Base-by-base conservation (phyloP, 2,329 filamentous ascomycete species). In the Scolecobasidium constrictum region DNA sequence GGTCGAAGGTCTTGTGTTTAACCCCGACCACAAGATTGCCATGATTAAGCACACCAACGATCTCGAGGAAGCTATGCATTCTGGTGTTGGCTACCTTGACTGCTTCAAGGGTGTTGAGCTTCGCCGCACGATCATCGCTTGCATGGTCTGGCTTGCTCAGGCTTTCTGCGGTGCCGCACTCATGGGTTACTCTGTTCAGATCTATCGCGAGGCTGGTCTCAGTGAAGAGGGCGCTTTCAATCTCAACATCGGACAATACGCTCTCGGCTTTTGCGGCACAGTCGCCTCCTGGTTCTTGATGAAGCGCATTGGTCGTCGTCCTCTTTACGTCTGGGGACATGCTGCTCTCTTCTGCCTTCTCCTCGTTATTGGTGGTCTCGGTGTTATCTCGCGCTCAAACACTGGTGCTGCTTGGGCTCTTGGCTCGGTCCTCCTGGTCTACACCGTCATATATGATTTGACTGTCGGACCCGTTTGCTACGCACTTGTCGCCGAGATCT, bases 11-110 rank as follows among this genome's bases (percentile, higher is more conserved):
- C 9, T 31, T 31, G 9, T 9, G 26, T n/a, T 31, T 31, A 73
- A 81, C 47, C 88, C 92, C 52, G 76, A 93, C 53, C 23, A 92
- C 63, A 92, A 84, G 0, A 71, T 94, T 39, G 80, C 84, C 53
- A 92, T 94, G 85, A 94, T 94, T 83, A 77, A 86, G 1, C 85
- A 93, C 57, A 94, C 87, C 1, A 90, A 83, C 1, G 81, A 82
- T 0, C 67, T 93, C 9, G 87, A 94, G 58, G 73, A 84, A 56
- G 69, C 77, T 60, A 83, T 86, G 42, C 87, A 83, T 3, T 65
- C 67, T 5, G 86, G 86, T 21, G 76, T 83, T 4, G 78, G 71
- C 42, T 94, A 92, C 60, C 62, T 75, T 52, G 86, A 94, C 60
- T 94, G 86, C 64, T 93, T 94, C 72, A 80, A 73, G 57, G 86